A percentile compares a stretch with the other conserved stretches of the same genome.
phyloP scores from a whole-genome alignment of 2,329 filamentous ascomycete species.

The Arthrinium phaeospermum region DNA sequence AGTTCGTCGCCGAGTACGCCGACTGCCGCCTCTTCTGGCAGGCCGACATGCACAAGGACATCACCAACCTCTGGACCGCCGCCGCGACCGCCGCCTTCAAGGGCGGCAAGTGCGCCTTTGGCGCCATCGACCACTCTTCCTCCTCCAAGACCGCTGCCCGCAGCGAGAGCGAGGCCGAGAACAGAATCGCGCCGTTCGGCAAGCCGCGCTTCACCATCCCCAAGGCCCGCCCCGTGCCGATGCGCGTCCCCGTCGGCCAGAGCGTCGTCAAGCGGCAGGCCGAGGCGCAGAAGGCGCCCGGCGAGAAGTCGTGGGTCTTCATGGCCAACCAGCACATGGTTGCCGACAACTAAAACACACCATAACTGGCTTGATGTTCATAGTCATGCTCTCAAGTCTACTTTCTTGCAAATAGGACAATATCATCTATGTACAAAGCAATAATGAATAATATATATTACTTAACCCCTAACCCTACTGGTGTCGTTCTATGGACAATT shows the following conservation, averaged over 20 bases:
- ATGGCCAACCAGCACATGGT: conserved; percentile 33
- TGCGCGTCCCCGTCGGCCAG: conserved; percentile 18
- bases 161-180: neutral
- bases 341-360: neutral
- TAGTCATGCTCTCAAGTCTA: neutral
- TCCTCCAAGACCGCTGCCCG: neutral
- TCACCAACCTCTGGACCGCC: conserved; percentile 53
- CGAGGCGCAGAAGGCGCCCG: conserved; percentile 18
- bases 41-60: conserved; percentile 52
- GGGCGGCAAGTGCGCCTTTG: conserved; percentile 46
- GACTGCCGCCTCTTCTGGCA: conserved; percentile 60
- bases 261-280: conserved; percentile 10
- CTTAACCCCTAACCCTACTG: neutral
- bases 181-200: conserved; percentile 27
- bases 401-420: neutral
- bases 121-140: conserved; percentile 35
- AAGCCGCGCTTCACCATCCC: conserved; percentile 30
- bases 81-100: conserved; percentile 47
- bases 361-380: neutral
- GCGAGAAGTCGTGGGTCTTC: conserved; percentile 28
- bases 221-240: conserved; percentile 22
- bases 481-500: neutral
- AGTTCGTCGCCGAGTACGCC: conserved; percentile 53
- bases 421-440: neutral
- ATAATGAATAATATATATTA: conserved; percentile 15